Conservation (phyloP, 208 protist species). For the Trypanosoma caninum region DNA sequence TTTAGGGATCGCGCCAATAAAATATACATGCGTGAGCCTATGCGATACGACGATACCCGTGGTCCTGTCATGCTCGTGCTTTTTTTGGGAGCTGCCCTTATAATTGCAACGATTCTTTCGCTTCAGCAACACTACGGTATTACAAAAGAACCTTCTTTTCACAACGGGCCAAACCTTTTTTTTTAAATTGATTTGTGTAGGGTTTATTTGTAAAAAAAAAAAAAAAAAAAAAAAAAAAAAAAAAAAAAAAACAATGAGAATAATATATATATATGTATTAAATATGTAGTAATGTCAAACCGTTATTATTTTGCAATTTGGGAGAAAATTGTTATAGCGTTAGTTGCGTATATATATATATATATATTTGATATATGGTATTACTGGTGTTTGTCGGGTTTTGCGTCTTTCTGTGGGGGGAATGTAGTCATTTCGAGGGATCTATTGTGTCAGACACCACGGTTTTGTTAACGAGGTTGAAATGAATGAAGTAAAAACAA, state of each 20-base stretch:
- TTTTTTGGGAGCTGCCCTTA: slow-evolving; percentile 66
- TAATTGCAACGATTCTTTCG: slow-evolving; percentile 83
- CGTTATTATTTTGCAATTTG: not conserved
- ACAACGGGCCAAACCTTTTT: slow-evolving; percentile 50
- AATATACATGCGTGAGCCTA: slow-evolving; percentile 91
- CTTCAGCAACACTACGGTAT: slow-evolving; percentile 80
- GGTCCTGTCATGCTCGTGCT: slow-evolving; percentile 84
- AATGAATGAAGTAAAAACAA: no score
- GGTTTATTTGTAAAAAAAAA: not conserved
- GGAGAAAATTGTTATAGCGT: no score
- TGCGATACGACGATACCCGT: slow-evolving; percentile 89
- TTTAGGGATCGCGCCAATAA: slow-evolving; percentile 87
- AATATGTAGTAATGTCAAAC: not conserved
- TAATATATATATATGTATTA: slow-evolving; percentile 4
- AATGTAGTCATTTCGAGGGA: not conserved
- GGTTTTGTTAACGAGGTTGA: no score
- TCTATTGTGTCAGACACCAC: no score
- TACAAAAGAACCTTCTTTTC: slow-evolving; percentile 50
- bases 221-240: not conserved
- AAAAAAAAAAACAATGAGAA: slow-evolving; percentile 4
- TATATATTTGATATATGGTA: not conserved
- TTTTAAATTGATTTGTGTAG: slow-evolving; percentile 10
- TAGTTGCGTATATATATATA: no score
- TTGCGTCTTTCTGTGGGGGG: no score
- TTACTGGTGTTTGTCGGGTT: no score